A percentile compares a stretch with the other conserved stretches of the same genome.
Conservation (phyloP, 2,329 filamentous ascomycete species). For the Phialophora expanda region DNA sequence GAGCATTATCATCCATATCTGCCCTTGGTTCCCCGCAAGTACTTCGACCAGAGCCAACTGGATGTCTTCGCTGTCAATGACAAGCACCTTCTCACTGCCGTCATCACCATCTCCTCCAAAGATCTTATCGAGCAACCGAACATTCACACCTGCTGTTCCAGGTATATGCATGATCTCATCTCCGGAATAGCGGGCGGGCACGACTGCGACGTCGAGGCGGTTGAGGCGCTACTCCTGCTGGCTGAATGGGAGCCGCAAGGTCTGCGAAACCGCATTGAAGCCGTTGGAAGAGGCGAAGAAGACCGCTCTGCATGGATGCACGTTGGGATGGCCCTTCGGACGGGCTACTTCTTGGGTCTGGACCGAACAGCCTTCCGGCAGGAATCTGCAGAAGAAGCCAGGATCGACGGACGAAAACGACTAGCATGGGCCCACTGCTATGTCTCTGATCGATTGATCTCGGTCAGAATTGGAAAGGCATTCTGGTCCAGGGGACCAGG, state of each 20-base stretch:
- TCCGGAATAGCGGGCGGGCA: slow-evolving; percentile 70
- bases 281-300: slow-evolving; percentile 73
- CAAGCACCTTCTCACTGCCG: slow-evolving; percentile 70
- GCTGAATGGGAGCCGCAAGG: slow-evolving; percentile 76
- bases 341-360: slow-evolving; percentile 72
- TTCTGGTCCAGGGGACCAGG: slow-evolving; percentile 77
- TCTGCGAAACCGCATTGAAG: slow-evolving; percentile 62
- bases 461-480: slow-evolving; percentile 71
- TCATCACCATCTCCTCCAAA: slow-evolving; percentile 73
- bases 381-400: slow-evolving; percentile 63
- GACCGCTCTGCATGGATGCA: slow-evolving; percentile 80
- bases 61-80: slow-evolving; percentile 64
- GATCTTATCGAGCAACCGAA: slow-evolving; percentile 68
- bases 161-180: slow-evolving; percentile 72
- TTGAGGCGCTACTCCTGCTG: slow-evolving; percentile 71
- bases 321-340: slow-evolving; percentile 70
- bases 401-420: slow-evolving; percentile 65
- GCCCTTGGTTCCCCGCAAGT: slow-evolving; percentile 67
- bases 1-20: slow-evolving; percentile 73
- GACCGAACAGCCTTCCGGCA: slow-evolving; percentile 71
- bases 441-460: slow-evolving; percentile 70
- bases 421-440: slow-evolving; percentile 74
- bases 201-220: slow-evolving; percentile 71
- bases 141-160: slow-evolving; percentile 69
- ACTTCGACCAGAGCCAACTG: slow-evolving; percentile 61